phyloP scores from a whole-genome alignment of 2,329 filamentous ascomycete genomes.

The Cladophialophora carrionii region DNA sequence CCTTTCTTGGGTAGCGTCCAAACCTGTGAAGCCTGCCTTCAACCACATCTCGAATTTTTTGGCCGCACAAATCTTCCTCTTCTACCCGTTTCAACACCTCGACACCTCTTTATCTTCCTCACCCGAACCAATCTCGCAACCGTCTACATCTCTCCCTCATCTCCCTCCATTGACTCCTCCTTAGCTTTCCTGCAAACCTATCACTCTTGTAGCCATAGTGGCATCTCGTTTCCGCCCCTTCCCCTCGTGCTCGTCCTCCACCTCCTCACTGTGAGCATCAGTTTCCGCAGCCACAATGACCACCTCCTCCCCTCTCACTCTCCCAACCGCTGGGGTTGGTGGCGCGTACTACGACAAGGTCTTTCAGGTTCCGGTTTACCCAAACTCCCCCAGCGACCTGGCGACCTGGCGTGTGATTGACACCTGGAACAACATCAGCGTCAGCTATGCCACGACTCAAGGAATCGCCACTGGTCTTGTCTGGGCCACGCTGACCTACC shows the following conservation, averaged over 20 bases:
- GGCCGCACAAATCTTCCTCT: not conserved
- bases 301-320: constrained; percentile 14
- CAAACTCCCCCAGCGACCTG: constrained; percentile 10
- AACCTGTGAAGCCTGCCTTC: not conserved
- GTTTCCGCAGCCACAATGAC: constrained; percentile 14
- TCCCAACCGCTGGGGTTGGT: constrained; percentile 32
- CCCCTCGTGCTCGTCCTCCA: not conserved
- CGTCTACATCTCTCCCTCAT: not conserved
- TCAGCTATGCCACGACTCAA: constrained; percentile 21
- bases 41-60: not conserved
- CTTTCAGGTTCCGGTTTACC: constrained; percentile 30
- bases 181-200: not conserved
- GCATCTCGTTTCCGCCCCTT: not conserved
- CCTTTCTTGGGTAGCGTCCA: not conserved
- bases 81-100: not conserved
- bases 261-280: not conserved
- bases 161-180: not conserved
- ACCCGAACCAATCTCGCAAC: not conserved
- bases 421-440: constrained; percentile 23
- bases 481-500: constrained; percentile 33
- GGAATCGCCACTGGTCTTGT: constrained; percentile 28
- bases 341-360: constrained; percentile 28
- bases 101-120: not conserved
- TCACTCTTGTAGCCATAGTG: not conserved
- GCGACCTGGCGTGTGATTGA: constrained; percentile 31